Evolutionary conservation across 768 basidiomycete genomes (phyloP).

Genomic region (Amanita pallidorosea): DNA sequence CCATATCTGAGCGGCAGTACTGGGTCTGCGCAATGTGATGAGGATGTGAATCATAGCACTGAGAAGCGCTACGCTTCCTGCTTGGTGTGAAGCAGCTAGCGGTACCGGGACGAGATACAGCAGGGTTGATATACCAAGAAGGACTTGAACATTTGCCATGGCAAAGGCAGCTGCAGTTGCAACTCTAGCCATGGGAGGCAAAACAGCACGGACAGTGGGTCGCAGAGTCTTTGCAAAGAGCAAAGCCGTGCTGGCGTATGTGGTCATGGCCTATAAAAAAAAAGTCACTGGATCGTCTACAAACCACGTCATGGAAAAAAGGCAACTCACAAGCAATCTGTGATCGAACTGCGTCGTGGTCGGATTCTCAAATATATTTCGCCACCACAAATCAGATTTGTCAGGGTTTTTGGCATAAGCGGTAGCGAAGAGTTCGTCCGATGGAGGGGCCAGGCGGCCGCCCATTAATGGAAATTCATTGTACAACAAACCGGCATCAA

Average conservation of each 20-base stretch:
- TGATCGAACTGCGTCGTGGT: constrained; percentile 98
- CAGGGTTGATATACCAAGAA: constrained; percentile 58
- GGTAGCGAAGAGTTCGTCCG: constrained; percentile 69
- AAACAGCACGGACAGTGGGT: constrained; percentile 41
- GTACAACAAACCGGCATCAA: constrained; percentile 95
- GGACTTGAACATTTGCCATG: constrained; percentile 78
- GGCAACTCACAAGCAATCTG: constrained; percentile 65
- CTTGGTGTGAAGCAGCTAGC: constrained; percentile 90
- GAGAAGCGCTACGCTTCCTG: constrained; percentile 82
- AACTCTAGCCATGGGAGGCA: constrained; percentile 53
- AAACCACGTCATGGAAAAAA: neutral
- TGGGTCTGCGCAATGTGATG: constrained; percentile 61
- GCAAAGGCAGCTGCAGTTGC: constrained; percentile 54
- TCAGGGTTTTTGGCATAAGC: constrained; percentile 63
- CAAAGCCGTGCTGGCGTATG: constrained; percentile 58
- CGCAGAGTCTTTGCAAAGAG: constrained; percentile 52
- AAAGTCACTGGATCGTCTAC: neutral
- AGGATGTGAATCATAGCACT: constrained; percentile 74
- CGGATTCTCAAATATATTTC: constrained; percentile 95
- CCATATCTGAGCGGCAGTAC: constrained; percentile 54
- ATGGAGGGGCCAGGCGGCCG: constrained; percentile 70
- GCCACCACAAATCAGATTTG: constrained; percentile 81
- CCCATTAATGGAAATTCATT: constrained; percentile 99
- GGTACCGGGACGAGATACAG: constrained; percentile 90
- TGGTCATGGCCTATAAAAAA: constrained; percentile 61